phyloP scores from a whole-genome alignment of 1,284 basidiomycete genomes.

The Macrocystidia cucumis region DNA sequence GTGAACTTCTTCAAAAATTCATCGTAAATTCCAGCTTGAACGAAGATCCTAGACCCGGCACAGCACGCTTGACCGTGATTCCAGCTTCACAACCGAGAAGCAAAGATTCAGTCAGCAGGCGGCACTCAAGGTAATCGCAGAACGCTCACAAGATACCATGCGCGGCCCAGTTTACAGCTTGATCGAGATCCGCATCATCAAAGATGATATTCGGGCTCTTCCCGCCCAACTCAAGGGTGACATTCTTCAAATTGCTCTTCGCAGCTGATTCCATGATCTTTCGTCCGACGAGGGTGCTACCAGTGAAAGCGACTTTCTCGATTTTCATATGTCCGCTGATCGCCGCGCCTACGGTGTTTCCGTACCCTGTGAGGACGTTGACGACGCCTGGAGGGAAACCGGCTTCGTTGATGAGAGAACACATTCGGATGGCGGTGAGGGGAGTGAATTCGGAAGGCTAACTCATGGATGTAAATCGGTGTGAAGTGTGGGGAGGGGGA shows the following conservation, averaged over 20 bases:
- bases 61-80: constrained; percentile 84
- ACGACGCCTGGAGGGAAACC: constrained; percentile 64
- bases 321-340: constrained; percentile 56
- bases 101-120: constrained; percentile 11
- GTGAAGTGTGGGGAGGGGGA: not conserved
- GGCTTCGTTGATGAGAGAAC: constrained; percentile 45
- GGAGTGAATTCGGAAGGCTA: constrained; percentile 85
- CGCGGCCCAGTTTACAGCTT: constrained; percentile 76
- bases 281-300: constrained; percentile 75
- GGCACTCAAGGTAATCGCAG: constrained; percentile 2
- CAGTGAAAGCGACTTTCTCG: constrained; percentile 73
- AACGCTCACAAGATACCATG: constrained; percentile 69
- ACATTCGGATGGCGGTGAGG: constrained; percentile 64
- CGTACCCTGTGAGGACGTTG: constrained; percentile 78
- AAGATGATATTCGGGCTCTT: constrained; percentile 83
- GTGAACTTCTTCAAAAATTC: constrained; percentile 62
- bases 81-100: constrained; percentile 49
- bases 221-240: constrained; percentile 90
- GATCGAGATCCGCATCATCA: constrained; percentile 68
- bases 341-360: constrained; percentile 51
- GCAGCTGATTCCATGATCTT: constrained; percentile 82
- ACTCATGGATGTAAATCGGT: not conserved
- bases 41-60: constrained; percentile 82
- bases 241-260: constrained; percentile 80
- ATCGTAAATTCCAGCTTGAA: constrained; percentile 80